These are phyloP conservation scores for Solanum chiquidenum DNA, from an alignment of 257 asterid genomes.

Conservation along the genomic window DNA sequence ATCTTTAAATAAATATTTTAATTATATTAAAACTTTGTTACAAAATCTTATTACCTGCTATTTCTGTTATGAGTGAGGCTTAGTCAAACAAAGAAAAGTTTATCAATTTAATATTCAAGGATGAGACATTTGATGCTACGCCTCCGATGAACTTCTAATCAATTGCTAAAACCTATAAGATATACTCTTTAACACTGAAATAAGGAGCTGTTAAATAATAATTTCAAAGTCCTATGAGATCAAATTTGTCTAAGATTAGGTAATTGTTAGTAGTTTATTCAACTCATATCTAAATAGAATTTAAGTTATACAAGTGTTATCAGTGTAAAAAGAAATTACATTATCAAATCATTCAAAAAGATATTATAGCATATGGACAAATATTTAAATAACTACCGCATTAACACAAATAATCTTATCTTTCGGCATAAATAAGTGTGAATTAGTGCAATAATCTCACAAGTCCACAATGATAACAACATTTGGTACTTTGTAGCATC, in stretches of 20 bases:
- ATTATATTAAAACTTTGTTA: no score
- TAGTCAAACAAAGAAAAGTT: not conserved
- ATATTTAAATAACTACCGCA: not conserved
- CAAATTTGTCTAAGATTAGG: not conserved
- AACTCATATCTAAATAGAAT: not conserved
- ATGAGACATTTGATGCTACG: not conserved
- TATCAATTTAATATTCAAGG: not conserved
- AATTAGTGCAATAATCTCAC: constrained; percentile 30
- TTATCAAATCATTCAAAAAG: not conserved
- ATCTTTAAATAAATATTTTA: no score
- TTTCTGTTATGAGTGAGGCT: not conserved
- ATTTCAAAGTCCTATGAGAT: not conserved
- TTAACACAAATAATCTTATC: constrained; percentile 17
- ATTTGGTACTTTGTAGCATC: constrained; percentile 8
- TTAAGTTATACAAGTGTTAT: not conserved
- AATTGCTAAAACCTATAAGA: not conserved
- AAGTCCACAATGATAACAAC: constrained; percentile 32
- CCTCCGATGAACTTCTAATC: not conserved
- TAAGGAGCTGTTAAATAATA: not conserved
- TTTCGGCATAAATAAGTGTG: constrained; percentile 40
- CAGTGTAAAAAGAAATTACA: not conserved
- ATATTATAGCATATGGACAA: not conserved
- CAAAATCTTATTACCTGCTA: not conserved
- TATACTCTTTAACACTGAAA: not conserved
- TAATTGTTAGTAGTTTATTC: not conserved